Percentiles rank a stretch among this genome's conserved stretches.
Conservation (phyloP, 768 basidiomycete genomes). For the Panaeolus papilionaceus region DNA sequence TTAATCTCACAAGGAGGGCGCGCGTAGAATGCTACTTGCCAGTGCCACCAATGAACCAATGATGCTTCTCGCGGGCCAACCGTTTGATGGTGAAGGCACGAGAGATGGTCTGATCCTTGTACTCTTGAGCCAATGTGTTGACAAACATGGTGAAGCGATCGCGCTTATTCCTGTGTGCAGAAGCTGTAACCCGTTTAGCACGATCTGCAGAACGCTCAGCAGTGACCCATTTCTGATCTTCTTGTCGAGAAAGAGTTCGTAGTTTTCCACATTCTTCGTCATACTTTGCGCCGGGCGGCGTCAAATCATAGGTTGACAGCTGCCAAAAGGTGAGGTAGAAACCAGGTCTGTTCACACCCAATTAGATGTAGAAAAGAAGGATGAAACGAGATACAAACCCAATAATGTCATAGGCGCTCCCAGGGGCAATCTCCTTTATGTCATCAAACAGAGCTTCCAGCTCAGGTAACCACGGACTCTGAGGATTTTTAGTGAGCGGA, state of each 20-base stretch:
- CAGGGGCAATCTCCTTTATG: constrained; percentile 73
- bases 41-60: constrained; percentile 83
- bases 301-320: constrained; percentile 87
- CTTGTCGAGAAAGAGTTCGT: constrained; percentile 66
- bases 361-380: constrained; percentile 16
- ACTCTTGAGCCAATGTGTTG: constrained; percentile 65
- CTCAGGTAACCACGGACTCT: constrained; percentile 85
- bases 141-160: constrained; percentile 72
- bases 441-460: constrained; percentile 78
- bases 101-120: constrained; percentile 76
- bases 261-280: constrained; percentile 75
- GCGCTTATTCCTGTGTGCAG: constrained; percentile 63
- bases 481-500: constrained; percentile 22
- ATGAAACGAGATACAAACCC: constrained; percentile 55
- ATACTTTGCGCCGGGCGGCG: constrained; percentile 78
- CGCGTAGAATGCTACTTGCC: constrained; percentile 38
- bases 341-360: constrained; percentile 62
- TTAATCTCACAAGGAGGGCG: constrained; percentile 1
- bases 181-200: constrained; percentile 59
- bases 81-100: constrained; percentile 81
- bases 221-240: constrained; percentile 64
- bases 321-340: constrained; percentile 99
- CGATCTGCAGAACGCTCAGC: constrained; percentile 81
- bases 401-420: constrained; percentile 65
- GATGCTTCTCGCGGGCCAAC: constrained; percentile 74